phyloP scores from a whole-genome alignment of 1,284 basidiomycete genomes.

The Moesziomyces aphidis region DNA sequence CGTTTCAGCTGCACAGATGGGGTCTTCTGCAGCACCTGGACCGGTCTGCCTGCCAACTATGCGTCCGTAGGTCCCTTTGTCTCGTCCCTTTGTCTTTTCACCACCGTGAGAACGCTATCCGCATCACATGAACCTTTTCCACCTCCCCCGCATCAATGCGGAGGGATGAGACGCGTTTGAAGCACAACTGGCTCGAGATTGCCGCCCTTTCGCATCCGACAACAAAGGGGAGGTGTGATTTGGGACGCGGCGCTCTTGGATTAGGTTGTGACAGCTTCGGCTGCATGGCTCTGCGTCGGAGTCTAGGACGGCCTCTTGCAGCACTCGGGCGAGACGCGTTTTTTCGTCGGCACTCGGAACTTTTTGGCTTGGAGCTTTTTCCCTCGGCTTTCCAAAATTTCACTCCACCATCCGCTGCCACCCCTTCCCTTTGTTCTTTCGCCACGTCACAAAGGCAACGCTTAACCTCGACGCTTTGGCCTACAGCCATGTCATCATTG shows the following conservation, averaged over 20 bases:
- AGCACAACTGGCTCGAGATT: background rate
- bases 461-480: slow-evolving; percentile 2
- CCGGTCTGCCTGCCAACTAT: background rate
- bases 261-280: slow-evolving; percentile 47
- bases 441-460: background rate
- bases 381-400: slow-evolving; percentile 13
- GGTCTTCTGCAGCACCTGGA: background rate
- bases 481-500: slow-evolving; percentile 31
- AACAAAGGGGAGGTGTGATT: slow-evolving; percentile 21
- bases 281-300: slow-evolving; percentile 32
- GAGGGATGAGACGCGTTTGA: background rate
- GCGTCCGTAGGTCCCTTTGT: background rate
- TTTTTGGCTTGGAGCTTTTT: slow-evolving; percentile 5
- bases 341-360: slow-evolving; percentile 25
- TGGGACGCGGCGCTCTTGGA: slow-evolving; percentile 21
- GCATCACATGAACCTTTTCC: background rate
- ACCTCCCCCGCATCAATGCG: no score
- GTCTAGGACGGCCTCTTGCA: slow-evolving; percentile 2
- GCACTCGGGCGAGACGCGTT: slow-evolving; percentile 20
- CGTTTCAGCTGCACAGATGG: background rate
- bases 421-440: background rate
- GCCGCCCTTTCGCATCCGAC: slow-evolving; percentile 1
- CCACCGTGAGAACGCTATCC: background rate
- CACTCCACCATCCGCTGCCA: slow-evolving; percentile 18
- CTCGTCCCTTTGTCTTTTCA: background rate